Evolutionary conservation across 23 red algal species (phyloP), one percentile per base, ranked within the genome.

Genomic region (Agarophyton chilense): DNA sequence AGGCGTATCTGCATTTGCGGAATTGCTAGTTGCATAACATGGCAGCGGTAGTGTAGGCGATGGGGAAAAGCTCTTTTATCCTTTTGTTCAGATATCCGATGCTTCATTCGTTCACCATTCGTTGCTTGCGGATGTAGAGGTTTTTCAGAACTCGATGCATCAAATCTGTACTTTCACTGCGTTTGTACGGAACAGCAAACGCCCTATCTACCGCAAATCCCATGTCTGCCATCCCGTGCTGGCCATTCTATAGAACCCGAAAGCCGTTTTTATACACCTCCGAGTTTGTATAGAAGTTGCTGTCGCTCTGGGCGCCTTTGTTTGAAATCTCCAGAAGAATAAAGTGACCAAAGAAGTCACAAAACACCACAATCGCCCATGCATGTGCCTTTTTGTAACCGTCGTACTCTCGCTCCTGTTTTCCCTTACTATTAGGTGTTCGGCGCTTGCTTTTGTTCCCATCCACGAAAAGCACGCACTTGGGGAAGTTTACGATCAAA

Each of bases 171-270:
- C 68, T 58, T 40, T 44, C 45, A 36, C 35, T 88, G 24, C 67
- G 38, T 87, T 87, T 73, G 42, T 42, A 87, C 28, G 61, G 82
- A 28, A 87, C 82, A 35, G 74, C 57, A 10, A 86, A 42, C 9
- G 36, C 38, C 4, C 42, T 39, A 52, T 72, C 61, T 4, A 58
- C 42, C 3, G 58, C 64, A 35, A 52, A 86, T 43, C 58, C 62
- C 81, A 72, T 43, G 42, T 86, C 61, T 39, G 81, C 81, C 81
- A 70, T 86, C 24, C 81, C 62, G 54, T 86, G 61, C 26, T 86
- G 33, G 29, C 76, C 47, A 2, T 55, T 2, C 3, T 11, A 56
- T 58, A 79, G 76, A 46, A 44, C 67, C 13, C n/a, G 10, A 14
- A 1, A 14, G 7, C 22, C 43, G 29, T 70, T 17, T 3, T 43